Base-by-base conservation (phyloP, 768 basidiomycete species). In the Lyophyllum semitale region DNA sequence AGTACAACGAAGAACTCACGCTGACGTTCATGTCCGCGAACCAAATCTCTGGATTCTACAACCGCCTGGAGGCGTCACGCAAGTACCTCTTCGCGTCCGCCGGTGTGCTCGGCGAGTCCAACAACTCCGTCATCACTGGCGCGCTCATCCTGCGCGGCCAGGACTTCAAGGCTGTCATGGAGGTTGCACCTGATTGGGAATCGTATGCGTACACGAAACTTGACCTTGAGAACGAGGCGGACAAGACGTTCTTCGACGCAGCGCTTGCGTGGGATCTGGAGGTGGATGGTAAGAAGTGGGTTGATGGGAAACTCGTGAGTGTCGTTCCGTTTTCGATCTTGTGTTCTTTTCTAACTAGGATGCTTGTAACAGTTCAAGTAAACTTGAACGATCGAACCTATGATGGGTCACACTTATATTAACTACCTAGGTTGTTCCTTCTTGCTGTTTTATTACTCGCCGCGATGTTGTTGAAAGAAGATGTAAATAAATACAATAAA, bases 51-150 rank as follows among this genome's bases (percentile, higher is more conserved):
- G 96, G 96, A 15, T 94, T 96, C 87, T 98, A 95, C 84, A 92
- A 95, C 83, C 93, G 97, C 54, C 86, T 99, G 8, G 97, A 98
- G 77, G 97, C 86, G 9, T 94, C 95, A 22, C 89, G 96, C 73
- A 96, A 97, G 74, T 96, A 97, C 80, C 82, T 95, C 60, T 97
- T 98, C 72, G 96, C 88, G 13, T 95, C 93, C 41, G 71, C 94
- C 43, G 94, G 93, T 70, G 97, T 99, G 18, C 85, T 95, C 55
- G 96, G 97, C 68, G 73, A 75, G 65, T 48, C 78, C 68, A 90
- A 91, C 74, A 78, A 91, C 74, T 91, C 88, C 37, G 52, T 89
- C 68, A 93, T 97, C 74, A 68, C 85, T 42, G 97, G 97, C 68
- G 85, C 73, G 48, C 72, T 98, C 62, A 88, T 99, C 73, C 69